Percentiles rank a stretch among this genome's conserved stretches.
phyloP scores from a whole-genome alignment of 768 basidiomycete species.

The Boletus rubroflammeus region DNA sequence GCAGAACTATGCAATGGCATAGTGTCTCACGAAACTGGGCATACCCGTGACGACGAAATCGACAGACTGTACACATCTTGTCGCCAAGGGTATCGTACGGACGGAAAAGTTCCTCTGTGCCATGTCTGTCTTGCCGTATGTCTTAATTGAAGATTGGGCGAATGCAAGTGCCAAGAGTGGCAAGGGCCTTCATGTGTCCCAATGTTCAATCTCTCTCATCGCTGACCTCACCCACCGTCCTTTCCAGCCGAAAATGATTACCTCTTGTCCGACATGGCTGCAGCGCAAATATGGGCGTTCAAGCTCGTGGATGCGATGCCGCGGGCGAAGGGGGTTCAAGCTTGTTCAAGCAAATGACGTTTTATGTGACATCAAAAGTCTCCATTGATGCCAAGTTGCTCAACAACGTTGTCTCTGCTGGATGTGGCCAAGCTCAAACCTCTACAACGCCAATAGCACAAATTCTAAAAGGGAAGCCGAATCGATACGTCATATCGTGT shows the following conservation, averaged over 20 bases:
- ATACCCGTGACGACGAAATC: constrained; percentile 59
- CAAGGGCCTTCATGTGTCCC: constrained; percentile 57
- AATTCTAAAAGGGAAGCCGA: constrained; percentile 44
- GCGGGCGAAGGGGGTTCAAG: constrained; percentile 53
- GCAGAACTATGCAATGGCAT: background rate
- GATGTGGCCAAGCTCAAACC: constrained; percentile 65
- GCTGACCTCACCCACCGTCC: background rate
- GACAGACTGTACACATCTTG: constrained; percentile 73
- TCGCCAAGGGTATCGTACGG: constrained; percentile 64
- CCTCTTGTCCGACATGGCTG: constrained; percentile 52
- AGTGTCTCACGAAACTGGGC: constrained; percentile 66
- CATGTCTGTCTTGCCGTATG: constrained; percentile 54
- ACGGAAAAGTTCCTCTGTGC: constrained; percentile 89
- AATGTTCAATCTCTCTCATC: background rate
- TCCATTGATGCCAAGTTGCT: constrained; percentile 55
- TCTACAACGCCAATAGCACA: constrained; percentile 50
- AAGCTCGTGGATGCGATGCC: constrained; percentile 56
- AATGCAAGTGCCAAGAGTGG: constrained; percentile 51
- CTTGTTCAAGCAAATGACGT: constrained; percentile 60
- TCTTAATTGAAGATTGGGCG: constrained; percentile 71
- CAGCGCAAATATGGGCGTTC: constrained; percentile 66
- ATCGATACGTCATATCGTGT: constrained; percentile 65
- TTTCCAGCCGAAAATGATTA: constrained; percentile 60
- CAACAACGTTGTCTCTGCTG: constrained; percentile 63
- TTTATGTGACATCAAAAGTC: constrained; percentile 74